phyloP scores from a whole-genome alignment of 2,329 filamentous ascomycete genomes.

The Talaromyces sp. region DNA sequence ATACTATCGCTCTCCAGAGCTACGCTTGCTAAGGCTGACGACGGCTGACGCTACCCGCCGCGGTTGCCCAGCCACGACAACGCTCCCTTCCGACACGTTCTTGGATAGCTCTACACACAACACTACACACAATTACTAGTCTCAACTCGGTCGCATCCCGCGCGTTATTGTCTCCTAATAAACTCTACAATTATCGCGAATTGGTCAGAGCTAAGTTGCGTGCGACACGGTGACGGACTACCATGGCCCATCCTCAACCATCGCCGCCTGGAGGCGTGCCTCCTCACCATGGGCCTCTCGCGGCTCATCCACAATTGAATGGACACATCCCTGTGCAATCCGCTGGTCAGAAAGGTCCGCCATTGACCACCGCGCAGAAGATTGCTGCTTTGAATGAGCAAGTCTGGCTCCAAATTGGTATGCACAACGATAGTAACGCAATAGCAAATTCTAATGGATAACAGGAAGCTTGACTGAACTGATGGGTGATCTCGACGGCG shows the following conservation, averaged over 20 bases:
- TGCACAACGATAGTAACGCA: conserved; percentile 28
- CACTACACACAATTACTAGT: neutral
- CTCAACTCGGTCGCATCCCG: neutral
- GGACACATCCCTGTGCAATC: conserved; percentile 46
- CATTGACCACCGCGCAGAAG: conserved; percentile 67
- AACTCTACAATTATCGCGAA: neutral
- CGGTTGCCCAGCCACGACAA: conserved; percentile 1
- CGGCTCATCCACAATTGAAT: conserved; percentile 57
- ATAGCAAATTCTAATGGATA: neutral
- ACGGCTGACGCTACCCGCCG: conserved; percentile 10
- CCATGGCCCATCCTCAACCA: conserved; percentile 74
- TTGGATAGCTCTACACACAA: neutral
- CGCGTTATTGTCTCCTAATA: neutral
- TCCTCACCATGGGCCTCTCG: conserved; percentile 64
- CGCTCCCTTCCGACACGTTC: neutral
- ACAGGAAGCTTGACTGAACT: conserved; percentile 81
- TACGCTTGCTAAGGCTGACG: conserved; percentile 10
- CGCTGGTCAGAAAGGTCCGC: conserved; percentile 55
- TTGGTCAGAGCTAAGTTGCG: neutral
- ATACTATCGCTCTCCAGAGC: neutral
- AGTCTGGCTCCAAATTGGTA: conserved; percentile 92
- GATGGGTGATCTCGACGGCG: conserved; percentile 83
- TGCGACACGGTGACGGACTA: conserved; percentile 17
- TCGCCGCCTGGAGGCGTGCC: conserved; percentile 74
- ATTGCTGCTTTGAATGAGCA: conserved; percentile 77